Conservation (phyloP, 192 early-diverging fungal genomes). For the Backusella psychrophila region DNA sequence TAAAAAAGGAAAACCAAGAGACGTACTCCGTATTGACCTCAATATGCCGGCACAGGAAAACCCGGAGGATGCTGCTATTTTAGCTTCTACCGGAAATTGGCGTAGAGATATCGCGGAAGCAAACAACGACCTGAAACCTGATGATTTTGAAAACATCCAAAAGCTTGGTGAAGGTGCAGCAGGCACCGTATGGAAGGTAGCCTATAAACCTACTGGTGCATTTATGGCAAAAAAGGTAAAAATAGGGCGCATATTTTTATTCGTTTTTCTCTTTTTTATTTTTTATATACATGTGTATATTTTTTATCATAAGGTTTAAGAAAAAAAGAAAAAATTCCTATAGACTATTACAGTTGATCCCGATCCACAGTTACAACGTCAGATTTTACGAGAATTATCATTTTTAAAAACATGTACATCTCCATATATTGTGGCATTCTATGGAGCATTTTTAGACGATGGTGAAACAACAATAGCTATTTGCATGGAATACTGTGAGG, state of each 20-base stretch:
- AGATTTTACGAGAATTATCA: constrained; percentile 88
- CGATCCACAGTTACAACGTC: constrained; percentile 68
- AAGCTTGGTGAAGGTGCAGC: constrained; percentile 92
- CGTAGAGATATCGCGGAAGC: constrained; percentile 25
- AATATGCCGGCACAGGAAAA: constrained; percentile 14
- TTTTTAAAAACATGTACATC: constrained; percentile 86
- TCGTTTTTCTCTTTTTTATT: neutral
- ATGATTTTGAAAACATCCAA: constrained; percentile 72
- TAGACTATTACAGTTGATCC: constrained; percentile 59
- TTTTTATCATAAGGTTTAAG: constrained; percentile 1
- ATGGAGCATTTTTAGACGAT: constrained; percentile 85
- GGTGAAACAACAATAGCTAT: constrained; percentile 79
- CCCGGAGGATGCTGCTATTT: neutral
- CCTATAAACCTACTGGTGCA: constrained; percentile 63
- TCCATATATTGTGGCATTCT: constrained; percentile 91
- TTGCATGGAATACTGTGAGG: constrained; percentile 96
- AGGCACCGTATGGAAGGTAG: constrained; percentile 87
- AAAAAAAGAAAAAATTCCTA: constrained; percentile 11
- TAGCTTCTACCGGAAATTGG: constrained; percentile 23
- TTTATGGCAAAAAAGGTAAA: constrained; percentile 94
- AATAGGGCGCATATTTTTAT: neutral
- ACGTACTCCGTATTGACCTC: constrained; percentile 15
- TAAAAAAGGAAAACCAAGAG: constrained; percentile 10
- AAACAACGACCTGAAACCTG: constrained; percentile 38
- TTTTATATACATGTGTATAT: neutral